A percentile compares a stretch with the other conserved stretches of the same genome.
Conservation (phyloP, 345 rosid species). For the Microthlaspi erraticum region DNA sequence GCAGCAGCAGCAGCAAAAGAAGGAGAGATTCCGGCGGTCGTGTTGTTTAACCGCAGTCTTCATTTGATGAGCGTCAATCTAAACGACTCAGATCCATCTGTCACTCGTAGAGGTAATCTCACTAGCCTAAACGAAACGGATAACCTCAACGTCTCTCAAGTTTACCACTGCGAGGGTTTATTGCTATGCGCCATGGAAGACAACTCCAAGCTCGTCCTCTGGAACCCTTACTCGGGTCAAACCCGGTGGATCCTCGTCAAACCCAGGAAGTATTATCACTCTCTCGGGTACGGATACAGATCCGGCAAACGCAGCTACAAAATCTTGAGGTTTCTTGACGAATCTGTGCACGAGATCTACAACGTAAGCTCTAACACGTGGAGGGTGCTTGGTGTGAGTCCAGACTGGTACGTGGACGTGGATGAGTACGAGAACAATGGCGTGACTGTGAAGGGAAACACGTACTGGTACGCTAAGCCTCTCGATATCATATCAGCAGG, state of each 20-base stretch:
- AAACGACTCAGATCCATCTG: not conserved
- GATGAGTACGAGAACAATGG: not conserved
- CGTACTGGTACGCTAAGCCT: not conserved
- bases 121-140: not conserved
- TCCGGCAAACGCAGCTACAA: not conserved
- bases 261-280: not conserved
- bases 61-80: not conserved
- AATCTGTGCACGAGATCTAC: conserved; percentile 3
- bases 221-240: conserved; percentile 7
- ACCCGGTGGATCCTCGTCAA: conserved; percentile 3
- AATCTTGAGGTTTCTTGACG: conserved; percentile 8
- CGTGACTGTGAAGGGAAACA: conserved; percentile 16
- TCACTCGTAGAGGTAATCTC: not conserved
- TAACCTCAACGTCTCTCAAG: not conserved
- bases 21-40: not conserved
- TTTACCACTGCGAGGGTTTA: conserved; percentile 17
- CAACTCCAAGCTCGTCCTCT: conserved; percentile 11
- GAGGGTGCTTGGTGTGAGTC: conserved; percentile 13
- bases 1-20: not conserved
- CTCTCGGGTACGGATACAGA: conserved; percentile 6
- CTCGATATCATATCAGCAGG: not conserved
- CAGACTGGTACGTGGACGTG: not conserved
- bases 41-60: not conserved
- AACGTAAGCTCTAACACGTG: not conserved
- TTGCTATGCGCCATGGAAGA: conserved; percentile 3